A percentile compares a stretch with the other conserved stretches of the same genome.
phyloP scores from a whole-genome alignment of 371 early-diverging fungal genomes.

The Syncephalastrum contaminatum region DNA sequence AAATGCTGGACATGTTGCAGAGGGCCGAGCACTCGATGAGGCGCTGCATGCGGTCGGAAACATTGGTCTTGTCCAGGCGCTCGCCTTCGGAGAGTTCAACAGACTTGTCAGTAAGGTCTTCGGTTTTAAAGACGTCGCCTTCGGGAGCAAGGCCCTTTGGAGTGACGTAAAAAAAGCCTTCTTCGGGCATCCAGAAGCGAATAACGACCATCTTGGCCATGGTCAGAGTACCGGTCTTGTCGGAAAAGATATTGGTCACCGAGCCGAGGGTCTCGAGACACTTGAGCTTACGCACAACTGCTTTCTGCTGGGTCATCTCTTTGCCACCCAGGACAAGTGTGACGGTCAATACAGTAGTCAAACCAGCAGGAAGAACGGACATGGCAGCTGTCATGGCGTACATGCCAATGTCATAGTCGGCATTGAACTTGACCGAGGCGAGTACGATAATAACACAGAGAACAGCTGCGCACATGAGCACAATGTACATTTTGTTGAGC shows the following conservation, averaged over 20 bases:
- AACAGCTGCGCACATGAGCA: slow-evolving; percentile 55
- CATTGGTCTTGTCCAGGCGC: slow-evolving; percentile 15
- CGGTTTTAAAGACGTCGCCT: slow-evolving; percentile 51
- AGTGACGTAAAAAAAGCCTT: slow-evolving; percentile 57
- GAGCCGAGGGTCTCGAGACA: slow-evolving; percentile 83
- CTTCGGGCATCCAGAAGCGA: slow-evolving; percentile 63
- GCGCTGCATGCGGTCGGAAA: slow-evolving; percentile 5
- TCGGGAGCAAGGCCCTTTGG: slow-evolving; percentile 63
- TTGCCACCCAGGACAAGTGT: slow-evolving; percentile 89
- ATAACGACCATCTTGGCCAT: slow-evolving; percentile 39
- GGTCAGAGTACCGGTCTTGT: slow-evolving; percentile 71
- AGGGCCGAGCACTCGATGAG: slow-evolving; percentile 48
- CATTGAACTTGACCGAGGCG: slow-evolving; percentile 22
- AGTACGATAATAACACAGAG: slow-evolving; percentile 47
- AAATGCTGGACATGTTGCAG: slow-evolving; percentile 59
- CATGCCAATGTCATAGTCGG: slow-evolving; percentile 24
- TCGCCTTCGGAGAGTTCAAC: not conserved
- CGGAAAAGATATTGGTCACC: slow-evolving; percentile 89
- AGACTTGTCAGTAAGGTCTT: slow-evolving; percentile 3
- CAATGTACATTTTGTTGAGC: slow-evolving; percentile 65
- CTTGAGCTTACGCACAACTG: slow-evolving; percentile 31
- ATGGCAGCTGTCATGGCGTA: slow-evolving; percentile 67
- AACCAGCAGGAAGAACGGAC: slow-evolving; percentile 94
- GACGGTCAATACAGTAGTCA: slow-evolving; percentile 88
- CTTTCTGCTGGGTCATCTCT: slow-evolving; percentile 81